These are phyloP conservation scores for Lasiodiplodia gonubiensis DNA, from an alignment of 2,329 filamentous ascomycete species.

Conservation along the genomic window DNA sequence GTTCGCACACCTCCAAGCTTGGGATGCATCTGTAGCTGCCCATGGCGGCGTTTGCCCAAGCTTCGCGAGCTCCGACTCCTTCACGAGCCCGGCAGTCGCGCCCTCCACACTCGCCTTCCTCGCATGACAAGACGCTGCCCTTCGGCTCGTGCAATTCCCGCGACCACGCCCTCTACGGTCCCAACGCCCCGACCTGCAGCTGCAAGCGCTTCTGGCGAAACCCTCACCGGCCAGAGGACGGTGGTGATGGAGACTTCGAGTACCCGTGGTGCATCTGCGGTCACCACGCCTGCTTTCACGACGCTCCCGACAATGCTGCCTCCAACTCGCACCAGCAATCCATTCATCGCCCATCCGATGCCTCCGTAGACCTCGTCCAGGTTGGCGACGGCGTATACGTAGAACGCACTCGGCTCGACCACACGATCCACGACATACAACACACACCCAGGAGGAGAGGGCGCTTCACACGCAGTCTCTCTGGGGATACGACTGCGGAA, in stretches of 20 bases:
- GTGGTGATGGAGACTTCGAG: conserved; percentile 41
- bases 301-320: conserved; percentile 30
- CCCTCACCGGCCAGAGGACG: conserved; percentile 35
- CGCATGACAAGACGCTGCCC: conserved; percentile 45
- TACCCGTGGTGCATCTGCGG: conserved; percentile 58
- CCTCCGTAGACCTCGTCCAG: conserved; percentile 5
- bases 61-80: conserved; percentile 35
- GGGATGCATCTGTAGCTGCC: conserved; percentile 34
- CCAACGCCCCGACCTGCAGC: conserved; percentile 54
- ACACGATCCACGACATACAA: background rate
- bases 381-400: conserved; percentile 28
- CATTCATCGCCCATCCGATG: background rate
- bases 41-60: conserved; percentile 44
- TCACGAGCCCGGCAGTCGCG: conserved; percentile 28
- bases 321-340: background rate
- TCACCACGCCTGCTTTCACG: conserved; percentile 64
- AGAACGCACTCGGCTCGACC: background rate
- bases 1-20: conserved; percentile 4
- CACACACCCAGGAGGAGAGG: conserved; percentile 15
- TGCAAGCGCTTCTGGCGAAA: conserved; percentile 60
- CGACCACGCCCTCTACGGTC: conserved; percentile 50
- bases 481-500: conserved; percentile 1
- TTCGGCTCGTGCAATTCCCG: conserved; percentile 60
- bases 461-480: conserved; percentile 1
- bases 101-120: conserved; percentile 28